A percentile compares a stretch with the other conserved stretches of the same genome.
phyloP scores from a whole-genome alignment of 2,329 filamentous ascomycete species.

The Aspergillus caelatus region DNA sequence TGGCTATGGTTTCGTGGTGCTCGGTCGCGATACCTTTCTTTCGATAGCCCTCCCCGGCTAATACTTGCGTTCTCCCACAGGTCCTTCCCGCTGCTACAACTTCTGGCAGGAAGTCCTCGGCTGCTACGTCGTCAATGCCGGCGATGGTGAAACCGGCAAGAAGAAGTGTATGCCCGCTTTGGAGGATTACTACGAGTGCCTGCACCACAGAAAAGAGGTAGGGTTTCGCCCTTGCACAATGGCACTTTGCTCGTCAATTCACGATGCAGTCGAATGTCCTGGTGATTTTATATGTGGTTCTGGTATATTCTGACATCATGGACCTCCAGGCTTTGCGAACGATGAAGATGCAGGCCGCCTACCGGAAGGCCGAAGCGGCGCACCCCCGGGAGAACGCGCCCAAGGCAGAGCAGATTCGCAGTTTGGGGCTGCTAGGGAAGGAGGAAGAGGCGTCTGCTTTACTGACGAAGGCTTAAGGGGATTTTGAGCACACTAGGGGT shows the following conservation, averaged over 20 bases:
- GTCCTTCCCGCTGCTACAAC: constrained; percentile 85
- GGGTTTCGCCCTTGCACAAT: constrained; percentile 27
- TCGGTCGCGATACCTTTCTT: not conserved
- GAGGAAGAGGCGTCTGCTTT: constrained; percentile 75
- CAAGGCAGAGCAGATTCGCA: constrained; percentile 83
- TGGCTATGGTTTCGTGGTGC: constrained; percentile 20
- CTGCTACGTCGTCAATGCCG: constrained; percentile 95
- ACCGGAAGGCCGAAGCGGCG: constrained; percentile 75
- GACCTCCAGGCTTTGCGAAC: constrained; percentile 72
- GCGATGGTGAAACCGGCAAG: constrained; percentile 77
- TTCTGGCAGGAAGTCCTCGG: constrained; percentile 99
- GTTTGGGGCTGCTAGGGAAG: constrained; percentile 79
- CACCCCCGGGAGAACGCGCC: constrained; percentile 79
- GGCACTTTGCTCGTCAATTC: not conserved
- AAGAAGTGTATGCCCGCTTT: constrained; percentile 82
- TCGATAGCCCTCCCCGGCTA: constrained; percentile 24
- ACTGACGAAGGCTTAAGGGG: constrained; percentile 34
- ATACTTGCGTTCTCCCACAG: constrained; percentile 42
- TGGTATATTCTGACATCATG: not conserved
- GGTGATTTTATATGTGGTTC: not conserved
- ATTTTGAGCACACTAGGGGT: constrained; percentile 20
- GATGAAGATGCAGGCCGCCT: constrained; percentile 77
- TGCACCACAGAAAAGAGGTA: constrained; percentile 99
- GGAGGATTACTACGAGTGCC: constrained; percentile 98
- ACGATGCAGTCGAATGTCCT: not conserved